phyloP scores from a whole-genome alignment of 2,329 filamentous ascomycete species.

The Trichophyton benhamiae region DNA sequence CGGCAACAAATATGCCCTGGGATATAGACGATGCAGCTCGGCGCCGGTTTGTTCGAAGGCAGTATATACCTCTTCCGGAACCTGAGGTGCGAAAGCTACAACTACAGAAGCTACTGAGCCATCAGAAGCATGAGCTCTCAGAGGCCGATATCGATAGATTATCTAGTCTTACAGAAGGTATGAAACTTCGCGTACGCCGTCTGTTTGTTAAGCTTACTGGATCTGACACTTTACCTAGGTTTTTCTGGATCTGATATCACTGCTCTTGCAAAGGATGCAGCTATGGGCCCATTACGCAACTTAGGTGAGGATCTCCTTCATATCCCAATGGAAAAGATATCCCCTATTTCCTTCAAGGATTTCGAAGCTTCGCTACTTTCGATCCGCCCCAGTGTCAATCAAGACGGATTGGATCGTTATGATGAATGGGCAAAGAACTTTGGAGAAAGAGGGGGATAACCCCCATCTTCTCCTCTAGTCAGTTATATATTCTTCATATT shows the following conservation, averaged over 20 bases:
- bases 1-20: conserved; percentile 93
- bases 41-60: conserved; percentile 76
- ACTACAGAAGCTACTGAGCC: conserved; percentile 63
- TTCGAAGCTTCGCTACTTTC: conserved; percentile 72
- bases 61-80: conserved; percentile 93
- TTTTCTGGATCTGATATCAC: conserved; percentile 97
- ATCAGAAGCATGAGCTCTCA: conserved; percentile 72
- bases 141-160: conserved; percentile 60
- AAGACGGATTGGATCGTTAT: conserved; percentile 71
- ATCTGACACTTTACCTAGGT: conserved; percentile 41
- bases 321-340: conserved; percentile 89
- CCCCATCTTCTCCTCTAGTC: neutral
- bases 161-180: conserved; percentile 75
- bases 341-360: conserved; percentile 69
- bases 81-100: conserved; percentile 67
- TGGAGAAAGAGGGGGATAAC: conserved; percentile 72
- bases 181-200: conserved; percentile 17
- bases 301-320: conserved; percentile 78
- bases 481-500: neutral
- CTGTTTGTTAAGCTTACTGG: neutral
- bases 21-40: conserved; percentile 93
- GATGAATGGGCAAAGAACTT: conserved; percentile 92
- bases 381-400: conserved; percentile 82
- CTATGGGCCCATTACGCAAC: conserved; percentile 87
- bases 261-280: conserved; percentile 89